Evolutionary conservation across 1,284 basidiomycete genomes (phyloP).

Genomic region (Ceratobasidium sp.): DNA sequence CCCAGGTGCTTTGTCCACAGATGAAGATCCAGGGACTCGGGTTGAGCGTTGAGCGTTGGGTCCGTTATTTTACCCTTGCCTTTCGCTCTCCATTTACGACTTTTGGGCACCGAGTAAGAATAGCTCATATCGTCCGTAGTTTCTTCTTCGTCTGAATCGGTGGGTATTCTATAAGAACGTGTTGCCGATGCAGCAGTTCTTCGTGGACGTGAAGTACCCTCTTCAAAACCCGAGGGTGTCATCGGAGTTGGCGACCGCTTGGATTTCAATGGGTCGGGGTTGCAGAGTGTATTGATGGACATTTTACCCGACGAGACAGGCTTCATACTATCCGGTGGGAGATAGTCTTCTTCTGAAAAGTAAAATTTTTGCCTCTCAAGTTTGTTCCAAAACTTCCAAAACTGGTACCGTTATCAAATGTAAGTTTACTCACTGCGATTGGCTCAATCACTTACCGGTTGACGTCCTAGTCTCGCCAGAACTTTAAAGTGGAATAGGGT

Average conservation of each 20-base stretch:
- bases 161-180: constrained; percentile 26
- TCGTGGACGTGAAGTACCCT: constrained; percentile 29
- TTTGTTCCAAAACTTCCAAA: constrained; percentile 31
- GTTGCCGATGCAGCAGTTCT: constrained; percentile 30
- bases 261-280: constrained; percentile 53
- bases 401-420: background rate
- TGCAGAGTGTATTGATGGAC: constrained; percentile 32
- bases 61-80: constrained; percentile 21
- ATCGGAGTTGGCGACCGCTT: constrained; percentile 41
- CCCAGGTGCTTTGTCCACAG: constrained; percentile 36
- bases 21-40: constrained; percentile 26
- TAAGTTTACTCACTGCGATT: background rate
- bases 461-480: constrained; percentile 27
- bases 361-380: constrained; percentile 29
- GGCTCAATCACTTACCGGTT: constrained; percentile 16
- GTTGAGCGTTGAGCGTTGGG: constrained; percentile 6
- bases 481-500: constrained; percentile 34
- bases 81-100: constrained; percentile 5
- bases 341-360: constrained; percentile 35
- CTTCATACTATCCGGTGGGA: constrained; percentile 24
- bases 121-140: constrained; percentile 2
- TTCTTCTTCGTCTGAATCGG: constrained; percentile 25
- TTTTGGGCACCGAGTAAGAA: background rate
- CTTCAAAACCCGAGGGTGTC: constrained; percentile 39
- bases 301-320: constrained; percentile 30